phyloP scores from a whole-genome alignment of 805 yeast genomes.

The Ogataea kodamae region DNA sequence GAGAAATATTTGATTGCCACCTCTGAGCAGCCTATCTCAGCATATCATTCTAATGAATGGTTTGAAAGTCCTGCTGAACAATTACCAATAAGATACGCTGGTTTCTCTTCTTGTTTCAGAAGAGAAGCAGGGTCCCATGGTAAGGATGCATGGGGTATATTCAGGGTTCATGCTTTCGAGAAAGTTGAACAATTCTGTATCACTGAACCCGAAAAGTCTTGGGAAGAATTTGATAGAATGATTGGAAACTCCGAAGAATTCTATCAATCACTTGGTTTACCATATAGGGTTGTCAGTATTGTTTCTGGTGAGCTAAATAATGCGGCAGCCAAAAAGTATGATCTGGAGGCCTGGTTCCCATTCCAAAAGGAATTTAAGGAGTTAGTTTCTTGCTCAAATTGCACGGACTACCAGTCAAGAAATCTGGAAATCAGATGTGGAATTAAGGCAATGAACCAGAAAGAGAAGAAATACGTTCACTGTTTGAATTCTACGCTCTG shows the following conservation, averaged over 20 bases:
- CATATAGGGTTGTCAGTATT: constrained; percentile 96
- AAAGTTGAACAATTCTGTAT: constrained; percentile 95
- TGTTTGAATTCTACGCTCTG: constrained; percentile 96
- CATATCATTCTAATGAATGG: constrained; percentile 97
- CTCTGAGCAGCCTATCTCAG: constrained; percentile 98
- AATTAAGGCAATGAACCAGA: constrained; percentile 90
- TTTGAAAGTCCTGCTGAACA: constrained; percentile 96
- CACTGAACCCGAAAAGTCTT: constrained; percentile 96
- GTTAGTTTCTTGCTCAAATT: constrained; percentile 96
- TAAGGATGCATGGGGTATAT: constrained; percentile 99
- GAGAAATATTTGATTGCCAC: constrained; percentile 98
- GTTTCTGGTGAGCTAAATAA: constrained; percentile 98
- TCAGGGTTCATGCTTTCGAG: constrained; percentile 98
- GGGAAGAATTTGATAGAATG: constrained; percentile 97
- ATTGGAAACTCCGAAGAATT: constrained; percentile 87
- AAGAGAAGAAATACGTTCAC: constrained; percentile 96
- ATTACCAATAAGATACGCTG: constrained; percentile 94
- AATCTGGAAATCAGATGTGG: constrained; percentile 99
- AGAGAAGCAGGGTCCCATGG: constrained; percentile 99
- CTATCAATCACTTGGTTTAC: constrained; percentile 85
- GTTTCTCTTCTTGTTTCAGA: constrained; percentile 97
- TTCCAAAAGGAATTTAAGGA: constrained; percentile 98
- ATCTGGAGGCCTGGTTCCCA: constrained; percentile 99
- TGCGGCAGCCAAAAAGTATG: constrained; percentile 98
- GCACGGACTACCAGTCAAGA: constrained; percentile 99